These are phyloP conservation scores for Cyanidioschyzon merolae DNA, from an alignment of 23 red algal genomes.

Conservation along the genomic window DNA sequence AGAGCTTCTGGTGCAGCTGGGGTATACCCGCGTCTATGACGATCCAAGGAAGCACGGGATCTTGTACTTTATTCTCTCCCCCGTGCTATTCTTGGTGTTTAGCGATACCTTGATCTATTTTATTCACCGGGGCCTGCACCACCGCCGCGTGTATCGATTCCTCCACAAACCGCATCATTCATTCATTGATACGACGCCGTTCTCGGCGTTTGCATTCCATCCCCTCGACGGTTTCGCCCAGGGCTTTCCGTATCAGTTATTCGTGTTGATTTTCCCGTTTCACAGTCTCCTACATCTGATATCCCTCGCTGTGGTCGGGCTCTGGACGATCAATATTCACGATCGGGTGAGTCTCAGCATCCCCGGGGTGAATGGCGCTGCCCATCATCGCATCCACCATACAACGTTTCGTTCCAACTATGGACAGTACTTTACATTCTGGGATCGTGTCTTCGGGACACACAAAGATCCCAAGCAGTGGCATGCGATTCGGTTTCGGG, in stretches of 20 bases:
- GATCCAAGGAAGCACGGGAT: slow-evolving; percentile 48
- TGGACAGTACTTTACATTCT: slow-evolving; percentile 94
- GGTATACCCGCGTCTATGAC: slow-evolving; percentile 70
- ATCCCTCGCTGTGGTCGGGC: slow-evolving; percentile 52
- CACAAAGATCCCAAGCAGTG: slow-evolving; percentile 49
- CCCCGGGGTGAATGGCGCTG: slow-evolving; percentile 90
- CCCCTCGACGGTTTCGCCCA: slow-evolving; percentile 84
- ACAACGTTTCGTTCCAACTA: slow-evolving; percentile 90
- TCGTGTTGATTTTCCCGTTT: slow-evolving; percentile 78
- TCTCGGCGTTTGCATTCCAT: slow-evolving; percentile 96
- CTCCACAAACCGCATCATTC: slow-evolving; percentile 95
- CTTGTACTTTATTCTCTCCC: slow-evolving; percentile 70
- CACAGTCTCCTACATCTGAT: slow-evolving; percentile 67
- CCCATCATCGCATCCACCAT: slow-evolving; percentile 92
- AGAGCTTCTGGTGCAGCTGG: slow-evolving; percentile 75
- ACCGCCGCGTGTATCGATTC: slow-evolving; percentile 65
- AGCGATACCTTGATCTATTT: slow-evolving; percentile 92
- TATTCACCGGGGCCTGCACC: slow-evolving; percentile 84
- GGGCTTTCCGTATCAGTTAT: slow-evolving; percentile 86
- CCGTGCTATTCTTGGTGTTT: slow-evolving; percentile 74
- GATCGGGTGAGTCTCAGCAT: slow-evolving; percentile 61
- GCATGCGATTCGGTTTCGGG: not conserved
- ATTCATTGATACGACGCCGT: slow-evolving; percentile 96
- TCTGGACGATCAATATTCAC: slow-evolving; percentile 99
- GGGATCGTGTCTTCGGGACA: slow-evolving; percentile 80